Conservation (phyloP, 108 stramenopile species). For the Pseudonitzschia multiseries region DNA sequence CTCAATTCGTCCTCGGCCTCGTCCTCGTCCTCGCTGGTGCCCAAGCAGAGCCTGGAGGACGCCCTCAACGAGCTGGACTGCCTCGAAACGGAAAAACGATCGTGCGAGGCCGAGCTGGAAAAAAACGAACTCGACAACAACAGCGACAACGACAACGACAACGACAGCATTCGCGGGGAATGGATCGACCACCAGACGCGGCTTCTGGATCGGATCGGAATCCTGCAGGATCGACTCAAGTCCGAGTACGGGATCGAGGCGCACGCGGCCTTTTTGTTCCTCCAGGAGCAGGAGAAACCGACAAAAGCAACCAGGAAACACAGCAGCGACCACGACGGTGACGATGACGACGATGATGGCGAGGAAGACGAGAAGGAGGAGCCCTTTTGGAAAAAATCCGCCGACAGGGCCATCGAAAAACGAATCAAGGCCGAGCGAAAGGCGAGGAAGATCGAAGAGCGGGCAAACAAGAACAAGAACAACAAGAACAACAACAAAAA, state of each 20-base stretch:
- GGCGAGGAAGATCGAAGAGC: not conserved
- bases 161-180: not conserved
- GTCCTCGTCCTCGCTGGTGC: not conserved
- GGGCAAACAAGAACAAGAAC: not conserved
- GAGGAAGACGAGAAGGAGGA: conserved; percentile 8
- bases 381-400: conserved; percentile 6
- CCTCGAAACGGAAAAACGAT: conserved; percentile 10
- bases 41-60: conserved; percentile 9
- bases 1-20: too few species aligned
- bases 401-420: conserved; percentile 7
- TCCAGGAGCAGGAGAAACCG: not conserved
- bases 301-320: not conserved
- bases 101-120: conserved; percentile 10
- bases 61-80: not conserved
- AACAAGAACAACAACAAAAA: too few species aligned
- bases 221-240: conserved; percentile 7
- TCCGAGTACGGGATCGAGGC: conserved; percentile 2
- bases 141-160: too few species aligned
- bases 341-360: not conserved
- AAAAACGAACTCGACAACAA: too few species aligned
- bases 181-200: conserved; percentile 12
- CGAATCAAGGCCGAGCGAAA: conserved; percentile 9
- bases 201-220: conserved; percentile 8
- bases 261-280: not conserved
- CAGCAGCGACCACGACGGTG: not conserved